phyloP scores from a whole-genome alignment of 225 moss, liverwort and hornwort species.

The Anthoceros angustus region DNA sequence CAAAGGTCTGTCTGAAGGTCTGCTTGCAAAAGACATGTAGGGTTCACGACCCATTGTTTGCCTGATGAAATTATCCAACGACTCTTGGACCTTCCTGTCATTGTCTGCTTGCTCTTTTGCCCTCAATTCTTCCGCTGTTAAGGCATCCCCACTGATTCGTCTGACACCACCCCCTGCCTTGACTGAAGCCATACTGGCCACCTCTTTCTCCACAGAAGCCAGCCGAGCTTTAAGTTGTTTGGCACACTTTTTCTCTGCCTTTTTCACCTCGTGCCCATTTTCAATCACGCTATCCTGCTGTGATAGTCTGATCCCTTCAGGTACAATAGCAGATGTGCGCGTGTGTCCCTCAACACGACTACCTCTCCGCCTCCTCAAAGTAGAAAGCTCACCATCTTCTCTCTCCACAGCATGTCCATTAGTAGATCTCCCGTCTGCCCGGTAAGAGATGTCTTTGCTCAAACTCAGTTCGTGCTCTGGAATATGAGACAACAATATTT shows the following conservation, averaged over 20 bases:
- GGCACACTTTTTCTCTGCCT: conserved; percentile 20
- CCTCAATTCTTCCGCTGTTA: conserved; percentile 21
- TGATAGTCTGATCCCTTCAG: background rate
- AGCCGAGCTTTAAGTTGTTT: conserved; percentile 34
- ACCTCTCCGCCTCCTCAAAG: conserved; percentile 14
- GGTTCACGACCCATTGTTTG: conserved; percentile 43
- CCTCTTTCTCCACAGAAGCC: conserved; percentile 2
- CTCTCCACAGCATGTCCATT: conserved; percentile 8
- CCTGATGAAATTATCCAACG: conserved; percentile 46
- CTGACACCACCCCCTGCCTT: conserved; percentile 9
- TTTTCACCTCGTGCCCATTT: conserved; percentile 17
- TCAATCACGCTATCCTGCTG: conserved; percentile 8
- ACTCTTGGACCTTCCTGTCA: conserved; percentile 45
- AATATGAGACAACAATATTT: conserved; percentile 13
- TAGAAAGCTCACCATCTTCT: conserved; percentile 18
- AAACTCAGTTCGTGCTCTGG: conserved; percentile 22
- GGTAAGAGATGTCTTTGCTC: conserved; percentile 12
- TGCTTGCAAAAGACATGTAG: conserved; percentile 35
- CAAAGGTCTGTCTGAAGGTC: conserved; percentile 35
- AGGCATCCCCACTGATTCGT: conserved; percentile 17
- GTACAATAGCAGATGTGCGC: too few species aligned
- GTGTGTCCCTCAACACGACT: background rate
- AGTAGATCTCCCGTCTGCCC: background rate
- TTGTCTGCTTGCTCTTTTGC: conserved; percentile 40
- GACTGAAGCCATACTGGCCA: background rate